Base-by-base conservation (phyloP, 2,329 filamentous ascomycete species). In the Madurella mycetomatis region DNA sequence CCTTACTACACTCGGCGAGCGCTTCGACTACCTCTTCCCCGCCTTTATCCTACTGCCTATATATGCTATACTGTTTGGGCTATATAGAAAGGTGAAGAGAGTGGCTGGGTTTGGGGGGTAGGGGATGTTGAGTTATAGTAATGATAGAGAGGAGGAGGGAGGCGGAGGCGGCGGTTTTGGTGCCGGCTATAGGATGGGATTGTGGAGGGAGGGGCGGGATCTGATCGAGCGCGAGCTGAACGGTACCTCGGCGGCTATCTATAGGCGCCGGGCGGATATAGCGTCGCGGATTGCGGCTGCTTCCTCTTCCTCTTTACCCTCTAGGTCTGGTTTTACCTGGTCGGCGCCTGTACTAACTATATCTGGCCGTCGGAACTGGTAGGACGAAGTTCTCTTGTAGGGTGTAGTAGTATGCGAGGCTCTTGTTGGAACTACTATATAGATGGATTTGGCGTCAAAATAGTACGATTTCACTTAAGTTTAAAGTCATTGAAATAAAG, bases 161-260 rank as follows among this genome's bases (percentile, higher is more conserved):
- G 82, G 82, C 47, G 75, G 78, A 8, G 12, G 31, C 49, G 17
- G 7, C 5, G 43, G 41, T 41, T 46, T 40, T 9, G 39, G 47
- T 40, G 76, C 76, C 2, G 82, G 81, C 3, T 90, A 87, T 60
- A 90, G 90, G 13, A 85, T 85, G 1, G 90, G 89, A 1, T 87
- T 86, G 1, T 97, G 92, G 94, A 84, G 92, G 45, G 94, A 97
- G 72, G 94, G 94, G 2, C 82, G 90, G 47, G 87, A 92, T 47
- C 80, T 99, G 30, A 95, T 99, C 59, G 90, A 96, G 59, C 83
- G 90, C 31, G 94, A 97, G 67, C 71, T 92, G 8, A 83, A 85
- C 56, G 86, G 87, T 12, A 80, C 78, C 37, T 80, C 81, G 2
- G 76, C 41, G 72, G 79, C 47, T 73, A 77, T 55, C 73, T 78